Evolutionary conservation across 768 basidiomycete genomes (phyloP), one percentile per base, ranked within the genome.

Genomic region (Coprinopsis cinerea): DNA sequence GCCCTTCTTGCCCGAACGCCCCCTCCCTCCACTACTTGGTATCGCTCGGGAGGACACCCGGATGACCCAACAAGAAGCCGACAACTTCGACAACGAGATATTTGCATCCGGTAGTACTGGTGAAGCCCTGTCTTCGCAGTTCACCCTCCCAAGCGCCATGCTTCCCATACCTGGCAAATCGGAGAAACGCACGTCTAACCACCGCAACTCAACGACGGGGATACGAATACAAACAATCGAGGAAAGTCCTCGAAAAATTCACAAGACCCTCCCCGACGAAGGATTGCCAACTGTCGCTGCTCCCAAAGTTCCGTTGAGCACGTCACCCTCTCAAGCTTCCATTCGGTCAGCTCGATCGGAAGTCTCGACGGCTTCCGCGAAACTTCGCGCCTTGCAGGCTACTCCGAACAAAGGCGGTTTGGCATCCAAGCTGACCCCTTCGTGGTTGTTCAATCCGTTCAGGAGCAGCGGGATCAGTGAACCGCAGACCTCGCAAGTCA

Each of bases 391-490:
- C 52, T 50, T 35, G 15, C 55, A 24, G 18, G 40, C 25, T 20
- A 56, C 59, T 18, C 57, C 67, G 35, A 59, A 62, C 4, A 75
- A 73, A 23, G 60, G 66, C 2, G 68, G 73, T 1, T 49, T 79
- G 0, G 67, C 74, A 10, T 81, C 85, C 1, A 86, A 81, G 58
- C 72, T 88, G 34, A 71, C 86, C 1, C 78, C 87, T 1, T 74
- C 83, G n/a, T 90, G 88, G 88, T 64, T 90, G 10, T 84, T 88
- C 64, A 86, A 82, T 58, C 77, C 83, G 4, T 90, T 91, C 63
- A 72, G 25, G 9, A 35, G 85, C 27, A 81, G 76, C 51, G 76
- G 71, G 0, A 71, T 76, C 5, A 79, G 76, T 54, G 83, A 87
- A 60, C 75, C 84, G 1, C 81, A 85, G 55, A 81, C 80, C 1